phyloP scores from a whole-genome alignment of 768 basidiomycete genomes.

The Cystobasidium onofrii region DNA sequence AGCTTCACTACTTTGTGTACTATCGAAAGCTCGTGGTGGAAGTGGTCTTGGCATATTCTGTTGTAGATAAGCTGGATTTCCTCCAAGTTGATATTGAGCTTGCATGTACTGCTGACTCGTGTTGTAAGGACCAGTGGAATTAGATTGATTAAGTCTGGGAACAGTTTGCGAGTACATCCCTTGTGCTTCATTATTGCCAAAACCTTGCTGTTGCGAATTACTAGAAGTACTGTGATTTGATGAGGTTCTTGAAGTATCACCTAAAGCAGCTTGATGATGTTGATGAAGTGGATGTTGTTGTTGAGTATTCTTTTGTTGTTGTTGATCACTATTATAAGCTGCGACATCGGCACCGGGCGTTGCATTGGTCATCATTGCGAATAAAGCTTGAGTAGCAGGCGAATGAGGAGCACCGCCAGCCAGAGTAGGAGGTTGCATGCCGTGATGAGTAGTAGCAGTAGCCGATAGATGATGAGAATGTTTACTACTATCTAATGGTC shows the following conservation, averaged over 20 bases:
- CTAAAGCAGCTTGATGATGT: background rate
- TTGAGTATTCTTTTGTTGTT: background rate
- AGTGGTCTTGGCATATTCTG: slow-evolving; percentile 23
- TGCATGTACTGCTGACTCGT: background rate
- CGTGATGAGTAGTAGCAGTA: too few relatives aligned
- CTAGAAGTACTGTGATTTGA: background rate
- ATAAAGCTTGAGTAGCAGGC: slow-evolving; percentile 83
- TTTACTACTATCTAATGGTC: background rate
- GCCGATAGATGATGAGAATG: slow-evolving; percentile 1
- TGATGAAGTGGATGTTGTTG: background rate
- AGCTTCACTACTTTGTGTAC: background rate
- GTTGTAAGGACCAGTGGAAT: background rate
- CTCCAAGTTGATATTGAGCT: background rate
- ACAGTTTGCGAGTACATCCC: background rate
- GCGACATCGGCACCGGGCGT: slow-evolving; percentile 33
- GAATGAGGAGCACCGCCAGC: slow-evolving; percentile 53
- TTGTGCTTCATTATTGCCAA: background rate
- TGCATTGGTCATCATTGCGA: slow-evolving; percentile 74
- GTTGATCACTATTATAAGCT: background rate
- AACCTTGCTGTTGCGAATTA: background rate
- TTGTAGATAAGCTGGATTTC: background rate
- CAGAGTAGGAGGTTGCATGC: slow-evolving; percentile 50
- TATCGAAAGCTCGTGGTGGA: slow-evolving; percentile 7
- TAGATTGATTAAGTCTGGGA: background rate
- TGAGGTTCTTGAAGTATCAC: background rate